Base-by-base conservation (phyloP, 805 yeast species). In the Candida ovalis region DNA sequence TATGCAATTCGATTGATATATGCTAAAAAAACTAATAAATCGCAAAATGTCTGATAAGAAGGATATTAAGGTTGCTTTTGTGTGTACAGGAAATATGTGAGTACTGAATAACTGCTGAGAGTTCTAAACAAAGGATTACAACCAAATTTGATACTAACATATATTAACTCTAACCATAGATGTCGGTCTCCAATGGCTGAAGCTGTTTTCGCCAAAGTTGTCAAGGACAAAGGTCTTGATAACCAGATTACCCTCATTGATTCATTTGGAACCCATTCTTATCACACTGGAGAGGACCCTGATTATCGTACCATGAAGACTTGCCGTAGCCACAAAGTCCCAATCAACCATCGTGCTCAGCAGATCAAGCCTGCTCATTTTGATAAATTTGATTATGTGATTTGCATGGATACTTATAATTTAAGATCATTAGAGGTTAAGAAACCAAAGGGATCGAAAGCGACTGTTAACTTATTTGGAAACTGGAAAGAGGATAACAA, bases 131-230 rank as follows among this genome's bases (percentile, higher is more conserved):
- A n/a, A n/a, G n/a, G n/a, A 50, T 23, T 9, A n/a, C 22, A 8
- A 13, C 24, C 24, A 15, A 36, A n/a, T n/a, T 25, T 43, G 1
- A 18, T 23, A 30, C 8, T 4, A 2, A 9, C 15, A 40, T 37
- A 22, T 38, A 35, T 37, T 45, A 25, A 19, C 40, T 45, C 9
- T 23, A 46, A 17, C n/a, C 4, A n/a, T 33, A 82, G 87, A 21
- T 90, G 97, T 62, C 91, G 97, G 43, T 89, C 97, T 2, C 98
- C 98, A 13, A 92, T 91, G 98, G 97, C 98, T 0, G 97, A 92
- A 62, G 97, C 97, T 0, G 88, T 90, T 1, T 89, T 91, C 68
- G 74, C 72, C 42, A 81, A 87, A 49, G 70, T 72, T 15, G 95
- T 88, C 9, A 64, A 78, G 39, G 63, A 78, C 40, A 64, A 68